A percentile compares a stretch with the other conserved stretches of the same genome.
Evolutionary conservation across 345 rosid genomes (phyloP).

Genomic region (Zanthoxylum bungeanum): DNA sequence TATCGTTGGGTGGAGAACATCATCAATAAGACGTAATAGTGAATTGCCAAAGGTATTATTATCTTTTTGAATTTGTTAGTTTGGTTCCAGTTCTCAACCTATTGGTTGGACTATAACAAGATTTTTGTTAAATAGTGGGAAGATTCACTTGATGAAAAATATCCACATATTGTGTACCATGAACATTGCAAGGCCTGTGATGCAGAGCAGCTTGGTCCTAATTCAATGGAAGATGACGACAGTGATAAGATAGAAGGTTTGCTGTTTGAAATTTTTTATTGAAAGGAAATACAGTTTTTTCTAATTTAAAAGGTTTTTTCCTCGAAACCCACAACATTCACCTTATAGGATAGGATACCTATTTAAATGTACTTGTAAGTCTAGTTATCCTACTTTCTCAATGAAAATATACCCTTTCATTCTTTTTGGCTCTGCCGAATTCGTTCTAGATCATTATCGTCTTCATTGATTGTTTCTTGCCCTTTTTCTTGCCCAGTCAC

Average conservation of each 20-base stretch:
- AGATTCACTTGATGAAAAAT: slow-evolving; percentile 59
- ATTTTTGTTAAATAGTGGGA: slow-evolving; percentile 54
- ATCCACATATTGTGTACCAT: slow-evolving; percentile 88
- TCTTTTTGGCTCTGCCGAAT: neutral
- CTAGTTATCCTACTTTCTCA: neutral
- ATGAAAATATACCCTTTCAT: neutral
- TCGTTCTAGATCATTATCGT: slow-evolving; percentile 3
- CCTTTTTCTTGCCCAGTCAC: slow-evolving; percentile 3
- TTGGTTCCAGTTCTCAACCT: slow-evolving; percentile 5
- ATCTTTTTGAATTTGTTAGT: neutral
- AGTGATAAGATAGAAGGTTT: slow-evolving; percentile 80
- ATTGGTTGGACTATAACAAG: neutral
- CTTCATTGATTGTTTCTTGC: neutral
- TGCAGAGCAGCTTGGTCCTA: slow-evolving; percentile 33
- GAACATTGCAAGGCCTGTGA: slow-evolving; percentile 81
- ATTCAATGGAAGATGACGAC: slow-evolving; percentile 37
- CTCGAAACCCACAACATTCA: too few relatives aligned
- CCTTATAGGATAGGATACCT: too few relatives aligned
- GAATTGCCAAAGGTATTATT: slow-evolving; percentile 80
- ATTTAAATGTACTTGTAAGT: too few relatives aligned
- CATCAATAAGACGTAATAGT: slow-evolving; percentile 75
- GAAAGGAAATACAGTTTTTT: neutral
- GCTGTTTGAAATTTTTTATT: slow-evolving; percentile 10
- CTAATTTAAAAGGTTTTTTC: neutral
- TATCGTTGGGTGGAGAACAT: slow-evolving; percentile 97